Evolutionary conservation across 192 early-diverging fungal genomes (phyloP), one percentile per base, ranked within the genome.

Genomic region (Backusella sp.): DNA sequence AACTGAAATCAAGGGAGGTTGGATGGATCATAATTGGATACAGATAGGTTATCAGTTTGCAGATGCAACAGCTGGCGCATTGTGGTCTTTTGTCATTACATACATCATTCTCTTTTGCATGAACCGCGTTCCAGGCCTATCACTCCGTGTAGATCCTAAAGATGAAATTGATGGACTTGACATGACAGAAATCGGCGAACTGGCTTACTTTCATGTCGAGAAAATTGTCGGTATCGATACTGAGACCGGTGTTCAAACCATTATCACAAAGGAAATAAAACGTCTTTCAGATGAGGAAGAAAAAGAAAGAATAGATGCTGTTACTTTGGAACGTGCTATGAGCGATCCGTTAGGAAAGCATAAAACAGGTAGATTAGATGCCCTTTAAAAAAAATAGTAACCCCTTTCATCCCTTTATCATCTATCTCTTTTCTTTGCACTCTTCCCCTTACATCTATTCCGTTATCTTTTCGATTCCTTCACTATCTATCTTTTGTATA

Each of bases 41-140:
- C 96, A 96, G 79, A 71, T 98, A 66, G 88, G 82, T 0, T 91
- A 91, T 76, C 96, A 98, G 78, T 74, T 96, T n/a, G 92, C 92
- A 12, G 94, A 91, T 67, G 91, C 91, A 42, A 81, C 82, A 67
- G 88, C 93, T 8, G 90, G 91, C 70, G 86, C 90, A 17, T 74
- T 76, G 6, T 96, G 92, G 92, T 90, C 94, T 1, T 96, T 96
- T 80, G 77, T 78, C 52, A 74, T 94, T 6, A 93, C 96, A 0
- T 91, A 83, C 14, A 68, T 95, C n/a, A 92, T 97, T 75, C 74
- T 95, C 66, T 81, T 83, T 15, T 76, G 90, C 76, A 90, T 98
- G 83, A 88, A 96, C 85, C 76, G 85, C 42, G 91, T 97, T 72
- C 94, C 95, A 6, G 92, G 90, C 0, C 84, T 96, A 67, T 86